Percentiles rank a stretch among this genome's conserved stretches.
Evolutionary conservation across 2,329 filamentous ascomycete species (phyloP).

Genomic region (Claviceps sp.): DNA sequence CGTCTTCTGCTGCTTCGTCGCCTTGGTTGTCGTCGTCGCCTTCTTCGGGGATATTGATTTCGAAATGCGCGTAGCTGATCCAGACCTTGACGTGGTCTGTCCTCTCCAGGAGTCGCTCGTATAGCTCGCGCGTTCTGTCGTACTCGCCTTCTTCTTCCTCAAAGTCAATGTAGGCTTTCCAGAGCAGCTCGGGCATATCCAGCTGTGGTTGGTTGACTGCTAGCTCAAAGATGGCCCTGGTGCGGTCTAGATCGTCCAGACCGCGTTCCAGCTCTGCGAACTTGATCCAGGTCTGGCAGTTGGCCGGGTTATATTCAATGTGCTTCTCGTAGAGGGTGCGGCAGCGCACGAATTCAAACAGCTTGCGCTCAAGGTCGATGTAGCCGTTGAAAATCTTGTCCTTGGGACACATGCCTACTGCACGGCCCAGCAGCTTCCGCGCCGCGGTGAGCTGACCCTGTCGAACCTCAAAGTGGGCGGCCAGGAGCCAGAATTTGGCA

Average conservation of each 20-base stretch:
- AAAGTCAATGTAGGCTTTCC: conserved; percentile 98
- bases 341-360: conserved; percentile 89
- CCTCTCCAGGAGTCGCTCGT: conserved; percentile 83
- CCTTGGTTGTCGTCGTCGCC: conserved; percentile 28
- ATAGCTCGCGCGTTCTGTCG: conserved; percentile 65
- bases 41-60: conserved; percentile 81
- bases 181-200: conserved; percentile 95
- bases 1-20: conserved; percentile 34
- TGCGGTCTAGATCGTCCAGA: conserved; percentile 77
- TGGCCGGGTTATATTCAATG: conserved; percentile 80
- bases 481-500: conserved; percentile 89
- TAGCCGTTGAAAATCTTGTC: conserved; percentile 92
- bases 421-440: conserved; percentile 77
- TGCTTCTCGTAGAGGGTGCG: conserved; percentile 89
- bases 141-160: conserved; percentile 94
- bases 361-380: conserved; percentile 78
- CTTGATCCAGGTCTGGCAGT: conserved; percentile 90
- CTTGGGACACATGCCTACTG: conserved; percentile 91
- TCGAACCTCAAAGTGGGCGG: conserved; percentile 84
- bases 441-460: conserved; percentile 70
- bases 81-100: conserved; percentile 99
- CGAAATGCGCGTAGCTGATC: conserved; percentile 97
- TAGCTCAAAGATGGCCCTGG: conserved; percentile 83
- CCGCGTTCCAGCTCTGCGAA: conserved; percentile 89
- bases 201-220: conserved; percentile 70